phyloP scores from a whole-genome alignment of 2,329 filamentous ascomycete genomes.

The Lithohypha guttulata region DNA sequence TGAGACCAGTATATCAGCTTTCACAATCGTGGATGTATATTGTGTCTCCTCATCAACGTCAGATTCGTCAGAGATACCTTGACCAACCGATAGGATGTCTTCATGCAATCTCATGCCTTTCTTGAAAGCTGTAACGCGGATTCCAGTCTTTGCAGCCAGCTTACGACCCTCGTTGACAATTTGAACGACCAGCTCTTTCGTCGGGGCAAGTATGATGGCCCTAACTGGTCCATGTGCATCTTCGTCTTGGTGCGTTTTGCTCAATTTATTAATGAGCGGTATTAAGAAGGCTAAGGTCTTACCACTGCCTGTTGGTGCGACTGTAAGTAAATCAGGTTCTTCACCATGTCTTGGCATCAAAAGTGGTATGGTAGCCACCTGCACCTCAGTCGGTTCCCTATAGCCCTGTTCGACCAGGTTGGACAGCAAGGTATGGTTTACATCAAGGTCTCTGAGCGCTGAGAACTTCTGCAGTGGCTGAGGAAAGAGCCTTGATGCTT shows the following conservation, averaged over 20 bases:
- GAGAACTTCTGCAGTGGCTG: conserved; percentile 69
- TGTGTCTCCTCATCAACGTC: conserved; percentile 30
- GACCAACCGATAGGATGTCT: conserved; percentile 25
- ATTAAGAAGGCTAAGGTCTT: conserved; percentile 93
- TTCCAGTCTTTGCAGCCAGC: conserved; percentile 61
- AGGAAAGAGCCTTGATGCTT: conserved; percentile 54
- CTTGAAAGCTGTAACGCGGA: conserved; percentile 70
- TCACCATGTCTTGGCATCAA: conserved; percentile 49
- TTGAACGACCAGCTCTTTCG: conserved; percentile 69
- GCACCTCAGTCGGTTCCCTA: conserved; percentile 80
- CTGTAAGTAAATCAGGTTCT: conserved; percentile 61
- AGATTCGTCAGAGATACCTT: conserved; percentile 31
- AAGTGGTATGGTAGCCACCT: conserved; percentile 74
- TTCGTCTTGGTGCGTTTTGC: conserved; percentile 37
- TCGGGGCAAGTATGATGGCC: conserved; percentile 65
- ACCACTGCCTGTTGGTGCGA: conserved; percentile 90
- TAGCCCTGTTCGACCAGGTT: conserved; percentile 83
- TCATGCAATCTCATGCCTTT: conserved; percentile 64
- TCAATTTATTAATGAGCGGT: conserved; percentile 67
- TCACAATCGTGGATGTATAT: conserved; percentile 41
- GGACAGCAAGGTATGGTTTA: conserved; percentile 60
- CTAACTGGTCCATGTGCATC: conserved; percentile 48
- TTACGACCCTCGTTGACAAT: conserved; percentile 78
- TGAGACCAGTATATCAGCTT: conserved; percentile 68
- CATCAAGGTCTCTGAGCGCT: conserved; percentile 55